phyloP scores from a whole-genome alignment of 441 rosid species.

The Arabidopsis hybrid region DNA sequence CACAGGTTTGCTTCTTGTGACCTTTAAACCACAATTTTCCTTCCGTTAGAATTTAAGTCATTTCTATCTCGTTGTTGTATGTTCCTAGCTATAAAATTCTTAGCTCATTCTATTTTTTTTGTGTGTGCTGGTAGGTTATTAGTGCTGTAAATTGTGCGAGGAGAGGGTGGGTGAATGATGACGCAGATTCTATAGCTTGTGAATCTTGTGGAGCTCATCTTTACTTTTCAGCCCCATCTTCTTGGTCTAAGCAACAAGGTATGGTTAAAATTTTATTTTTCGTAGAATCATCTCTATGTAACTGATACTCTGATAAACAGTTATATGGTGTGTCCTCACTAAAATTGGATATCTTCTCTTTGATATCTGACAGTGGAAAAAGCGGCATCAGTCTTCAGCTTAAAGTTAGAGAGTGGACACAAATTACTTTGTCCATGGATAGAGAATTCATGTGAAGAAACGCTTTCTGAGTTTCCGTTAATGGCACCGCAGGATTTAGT shows the following conservation, averaged over 20 bases:
- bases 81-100: neutral
- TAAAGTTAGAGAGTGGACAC: slow-evolving; percentile 89
- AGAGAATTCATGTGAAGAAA: slow-evolving; percentile 81
- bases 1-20: slow-evolving; percentile 61
- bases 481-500: slow-evolving; percentile 69
- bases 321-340: slow-evolving; percentile 21
- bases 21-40: neutral
- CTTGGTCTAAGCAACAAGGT: slow-evolving; percentile 93
- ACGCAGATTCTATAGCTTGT: slow-evolving; percentile 80
- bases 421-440: slow-evolving; percentile 86
- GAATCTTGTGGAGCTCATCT: slow-evolving; percentile 94
- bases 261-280: slow-evolving; percentile 24
- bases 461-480: slow-evolving; percentile 89
- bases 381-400: slow-evolving; percentile 86
- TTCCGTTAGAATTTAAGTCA: neutral
- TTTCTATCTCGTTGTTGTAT: neutral
- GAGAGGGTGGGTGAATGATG: slow-evolving; percentile 94
- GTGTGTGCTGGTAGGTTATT: slow-evolving; percentile 60
- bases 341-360: slow-evolving; percentile 28
- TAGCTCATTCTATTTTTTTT: neutral
- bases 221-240: slow-evolving; percentile 80
- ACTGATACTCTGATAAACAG: neutral
- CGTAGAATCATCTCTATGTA: slow-evolving; percentile 19
- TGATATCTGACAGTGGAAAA: slow-evolving; percentile 72
- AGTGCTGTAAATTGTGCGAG: slow-evolving; percentile 89